These are phyloP conservation scores for Phlegmacium glaucopus DNA, from an alignment of 768 basidiomycete genomes.

Conservation along the genomic window DNA sequence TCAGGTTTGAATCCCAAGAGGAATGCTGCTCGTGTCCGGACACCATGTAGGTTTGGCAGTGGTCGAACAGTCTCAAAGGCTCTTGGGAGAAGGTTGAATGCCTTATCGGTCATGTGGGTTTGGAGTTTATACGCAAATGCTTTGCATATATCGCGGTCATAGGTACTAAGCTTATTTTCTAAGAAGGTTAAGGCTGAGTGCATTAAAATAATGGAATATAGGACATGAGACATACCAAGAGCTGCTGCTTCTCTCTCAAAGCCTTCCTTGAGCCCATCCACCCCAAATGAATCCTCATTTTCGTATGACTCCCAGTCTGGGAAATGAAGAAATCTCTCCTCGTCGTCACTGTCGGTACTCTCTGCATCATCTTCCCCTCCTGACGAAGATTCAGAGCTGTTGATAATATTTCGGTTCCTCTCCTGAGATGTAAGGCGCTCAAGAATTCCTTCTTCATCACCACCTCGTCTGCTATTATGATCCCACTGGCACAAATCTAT, in stretches of 20 bases:
- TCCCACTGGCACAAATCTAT: neutral
- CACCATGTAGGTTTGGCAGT: conserved; percentile 8
- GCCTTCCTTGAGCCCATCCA: neutral
- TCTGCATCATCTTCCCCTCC: neutral
- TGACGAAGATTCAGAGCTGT: no score
- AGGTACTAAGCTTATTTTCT: conserved; percentile 13
- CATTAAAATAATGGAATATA: neutral
- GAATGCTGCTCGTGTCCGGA: conserved; percentile 12
- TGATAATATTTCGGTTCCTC: neutral
- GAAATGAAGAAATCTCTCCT: conserved; percentile 2
- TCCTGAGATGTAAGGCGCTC: neutral
- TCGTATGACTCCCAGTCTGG: neutral
- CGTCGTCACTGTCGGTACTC: neutral
- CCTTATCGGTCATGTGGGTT: conserved; percentile 14
- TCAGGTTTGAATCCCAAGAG: conserved; percentile 27
- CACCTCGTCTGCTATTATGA: conserved; percentile 1
- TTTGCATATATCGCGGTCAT: conserved; percentile 16
- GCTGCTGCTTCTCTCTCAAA: neutral
- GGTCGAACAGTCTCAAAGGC: conserved; percentile 14
- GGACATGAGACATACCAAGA: neutral
- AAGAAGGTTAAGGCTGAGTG: neutral
- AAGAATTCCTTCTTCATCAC: neutral
- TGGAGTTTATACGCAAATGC: conserved; percentile 19
- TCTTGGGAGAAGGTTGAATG: conserved; percentile 5
- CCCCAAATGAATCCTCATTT: neutral